phyloP scores from a whole-genome alignment of 768 basidiomycete species.

The Paxillus ammoniavirescens region DNA sequence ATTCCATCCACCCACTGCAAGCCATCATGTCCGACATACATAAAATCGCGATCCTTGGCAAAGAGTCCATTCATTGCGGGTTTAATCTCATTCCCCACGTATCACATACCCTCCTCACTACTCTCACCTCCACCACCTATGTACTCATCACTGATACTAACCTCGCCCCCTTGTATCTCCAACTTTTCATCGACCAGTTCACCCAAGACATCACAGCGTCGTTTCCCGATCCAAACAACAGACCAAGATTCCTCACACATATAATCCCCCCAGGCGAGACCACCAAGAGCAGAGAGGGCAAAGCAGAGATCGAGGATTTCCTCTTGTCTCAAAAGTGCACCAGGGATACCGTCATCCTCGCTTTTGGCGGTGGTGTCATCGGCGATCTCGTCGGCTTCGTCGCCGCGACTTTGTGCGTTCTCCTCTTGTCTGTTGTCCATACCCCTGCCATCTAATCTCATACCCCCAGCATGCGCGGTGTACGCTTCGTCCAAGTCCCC shows the following conservation, averaged over 20 bases:
- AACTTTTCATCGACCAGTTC: constrained; percentile 68
- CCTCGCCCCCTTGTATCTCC: constrained; percentile 79
- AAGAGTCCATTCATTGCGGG: constrained; percentile 88
- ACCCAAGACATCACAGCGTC: constrained; percentile 30
- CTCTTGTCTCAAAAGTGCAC: constrained; percentile 86
- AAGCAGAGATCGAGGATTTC: constrained; percentile 93
- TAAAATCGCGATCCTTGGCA: constrained; percentile 82
- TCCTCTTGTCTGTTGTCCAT: accelerated
- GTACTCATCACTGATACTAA: constrained; percentile 92
- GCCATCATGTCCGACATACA: constrained; percentile 7
- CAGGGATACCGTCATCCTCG: constrained; percentile 88
- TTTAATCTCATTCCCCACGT: constrained; percentile 92
- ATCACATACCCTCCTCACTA: constrained; percentile 63
- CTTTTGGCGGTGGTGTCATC: constrained; percentile 95
- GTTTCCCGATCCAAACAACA: constrained; percentile 23
- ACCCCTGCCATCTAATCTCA: not conserved
- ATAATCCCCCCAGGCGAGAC: constrained; percentile 90
- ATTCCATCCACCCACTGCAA: too few relatives aligned
- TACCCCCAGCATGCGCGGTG: constrained; percentile 84
- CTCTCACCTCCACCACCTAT: constrained; percentile 80
- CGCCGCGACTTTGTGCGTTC: constrained; percentile 88
- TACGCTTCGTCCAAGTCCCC: constrained; percentile 93
- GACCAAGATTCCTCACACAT: constrained; percentile 71
- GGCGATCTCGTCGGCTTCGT: constrained; percentile 97
- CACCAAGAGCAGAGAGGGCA: constrained; percentile 87